phyloP scores from a whole-genome alignment of 2,329 filamentous ascomycete species.

The Hypomyces rosellus region DNA sequence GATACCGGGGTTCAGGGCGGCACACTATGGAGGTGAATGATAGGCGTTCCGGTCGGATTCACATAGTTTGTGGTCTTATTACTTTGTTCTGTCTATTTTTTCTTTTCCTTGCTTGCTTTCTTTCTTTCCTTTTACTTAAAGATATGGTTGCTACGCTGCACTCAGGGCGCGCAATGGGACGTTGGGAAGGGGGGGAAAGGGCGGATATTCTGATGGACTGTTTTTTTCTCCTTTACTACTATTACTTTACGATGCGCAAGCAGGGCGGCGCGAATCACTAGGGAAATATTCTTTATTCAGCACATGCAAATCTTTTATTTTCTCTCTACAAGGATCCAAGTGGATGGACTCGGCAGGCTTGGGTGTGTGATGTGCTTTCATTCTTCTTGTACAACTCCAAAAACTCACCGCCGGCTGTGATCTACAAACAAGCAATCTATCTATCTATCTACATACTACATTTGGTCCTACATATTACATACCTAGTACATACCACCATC shows the following conservation, averaged over 20 bases:
- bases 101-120: constrained; percentile 12
- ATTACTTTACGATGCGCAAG: background rate
- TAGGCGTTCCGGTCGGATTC: constrained; percentile 15
- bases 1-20: constrained; percentile 10
- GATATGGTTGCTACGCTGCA: constrained; percentile 12
- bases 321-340: too few species aligned
- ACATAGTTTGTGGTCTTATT: constrained; percentile 17
- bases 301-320: too few species aligned
- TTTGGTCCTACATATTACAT: too few species aligned
- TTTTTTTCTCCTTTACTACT: background rate
- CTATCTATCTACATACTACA: too few species aligned
- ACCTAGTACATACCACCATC: too few species aligned
- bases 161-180: constrained; percentile 6
- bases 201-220: constrained; percentile 4
- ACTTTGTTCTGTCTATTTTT: constrained; percentile 10
- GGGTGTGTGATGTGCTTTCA: too few species aligned
- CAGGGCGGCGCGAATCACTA: background rate
- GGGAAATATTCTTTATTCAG: background rate
- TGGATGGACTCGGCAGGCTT: too few species aligned
- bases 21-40: constrained; percentile 14
- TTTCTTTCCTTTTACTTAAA: constrained; percentile 9
- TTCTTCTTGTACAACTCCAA: too few species aligned
- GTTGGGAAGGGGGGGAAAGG: background rate
- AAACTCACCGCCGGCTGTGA: too few species aligned
- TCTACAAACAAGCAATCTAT: too few species aligned